Base-by-base conservation (phyloP, 176 grass and related monocot genomes). In the Zoysia japonica region DNA sequence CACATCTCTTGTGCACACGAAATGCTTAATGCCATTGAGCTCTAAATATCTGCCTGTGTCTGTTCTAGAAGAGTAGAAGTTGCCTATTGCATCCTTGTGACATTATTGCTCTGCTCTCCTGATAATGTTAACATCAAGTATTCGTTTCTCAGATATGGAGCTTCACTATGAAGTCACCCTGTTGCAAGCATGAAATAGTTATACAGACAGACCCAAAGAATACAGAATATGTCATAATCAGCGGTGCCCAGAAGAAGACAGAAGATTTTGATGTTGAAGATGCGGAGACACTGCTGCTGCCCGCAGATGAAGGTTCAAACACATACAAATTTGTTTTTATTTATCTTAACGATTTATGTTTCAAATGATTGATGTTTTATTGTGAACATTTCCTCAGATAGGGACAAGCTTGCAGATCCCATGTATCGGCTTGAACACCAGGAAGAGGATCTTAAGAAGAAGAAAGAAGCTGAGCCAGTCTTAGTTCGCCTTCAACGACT, bases 171-270 rank as follows among this genome's bases (percentile, higher is more conserved):
- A 99, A 99, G 68, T 89, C 96, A 42, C 90, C 96, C 44, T 99
- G 96, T 72, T 99, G 92, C 86, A 84, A 79, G 81, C 86, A 99
- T 87, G 96, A 99, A 80, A 99, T 95, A 61, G 83, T 95, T 54
- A 89, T 95, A 64, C 92, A 99, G 75, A 99, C 92, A 11, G 96
- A 99, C 75, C 96, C 96, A 19, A 99, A 99, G 65, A 99, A 99
- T 64, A 92, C 89, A 6, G 90, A 93, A 47, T 99, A 99, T 76
- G 92, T 95, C 46, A 99, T 99, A 71, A 75, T 95, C 48, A 95
- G 86, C 40, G 92, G 96, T 1, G 96, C 96, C 61, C 92, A 95
- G 76, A 83, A 80, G 54, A 99, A 99, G 78, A 99, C 86, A 2
- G 92, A 99, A 68, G 92, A 99, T 84, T 99, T 81, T 66, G 90